phyloP scores from a whole-genome alignment of 441 rosid genomes.

The Pelargonium citronellum region DNA sequence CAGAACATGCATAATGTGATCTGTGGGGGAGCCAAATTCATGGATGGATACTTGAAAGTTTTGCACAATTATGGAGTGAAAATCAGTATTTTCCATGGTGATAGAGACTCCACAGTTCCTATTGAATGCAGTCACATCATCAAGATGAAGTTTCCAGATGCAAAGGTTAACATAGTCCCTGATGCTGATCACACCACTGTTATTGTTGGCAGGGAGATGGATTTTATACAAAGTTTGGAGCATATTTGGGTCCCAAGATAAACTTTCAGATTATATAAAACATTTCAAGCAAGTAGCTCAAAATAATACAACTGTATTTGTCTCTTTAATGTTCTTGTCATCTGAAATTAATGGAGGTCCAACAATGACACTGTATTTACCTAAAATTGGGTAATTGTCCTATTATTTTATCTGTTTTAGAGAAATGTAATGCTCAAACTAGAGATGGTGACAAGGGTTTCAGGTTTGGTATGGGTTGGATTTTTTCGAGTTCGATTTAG shows the following conservation, averaged over 20 bases:
- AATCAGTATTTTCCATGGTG: constrained; percentile 55
- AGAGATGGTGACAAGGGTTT: too few species aligned
- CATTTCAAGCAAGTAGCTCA: too few species aligned
- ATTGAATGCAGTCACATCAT: constrained; percentile 48
- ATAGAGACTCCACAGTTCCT: constrained; percentile 42
- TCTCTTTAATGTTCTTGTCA: too few species aligned
- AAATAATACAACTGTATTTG: too few species aligned
- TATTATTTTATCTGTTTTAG: too few species aligned
- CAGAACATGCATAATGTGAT: constrained; percentile 73
- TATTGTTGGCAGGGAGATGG: constrained; percentile 47
- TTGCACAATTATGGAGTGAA: constrained; percentile 30
- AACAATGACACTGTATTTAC: too few species aligned
- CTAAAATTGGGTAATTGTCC: too few species aligned
- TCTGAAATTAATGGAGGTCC: too few species aligned
- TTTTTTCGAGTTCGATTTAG: too few species aligned
- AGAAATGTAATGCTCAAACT: too few species aligned
- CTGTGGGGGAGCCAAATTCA: constrained; percentile 62
- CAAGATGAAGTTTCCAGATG: constrained; percentile 39
- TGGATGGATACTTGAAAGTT: constrained; percentile 43
- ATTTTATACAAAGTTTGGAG: constrained; percentile 37
- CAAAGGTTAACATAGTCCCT: constrained; percentile 33
- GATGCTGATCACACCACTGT: constrained; percentile 46
- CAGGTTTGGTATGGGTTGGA: too few species aligned
- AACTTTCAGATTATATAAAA: too few species aligned
- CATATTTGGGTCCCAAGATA: constrained; percentile 31